Evolutionary conservation across 2,329 filamentous ascomycete genomes (phyloP), one percentile per base, ranked within the genome.

Genomic region (Pseudomassariella vexata): DNA sequence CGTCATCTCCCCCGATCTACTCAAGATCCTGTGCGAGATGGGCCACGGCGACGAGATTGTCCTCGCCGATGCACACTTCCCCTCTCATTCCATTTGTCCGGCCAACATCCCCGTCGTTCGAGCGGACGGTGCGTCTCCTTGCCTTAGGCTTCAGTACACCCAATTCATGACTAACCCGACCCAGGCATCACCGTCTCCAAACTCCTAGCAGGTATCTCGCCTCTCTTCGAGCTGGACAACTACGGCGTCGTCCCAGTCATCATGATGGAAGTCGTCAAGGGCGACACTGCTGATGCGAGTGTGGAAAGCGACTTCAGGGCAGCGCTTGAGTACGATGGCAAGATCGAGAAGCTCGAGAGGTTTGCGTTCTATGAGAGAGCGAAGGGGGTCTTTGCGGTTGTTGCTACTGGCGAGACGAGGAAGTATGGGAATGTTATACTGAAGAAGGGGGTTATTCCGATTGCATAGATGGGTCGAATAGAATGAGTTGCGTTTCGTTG

Each of bases 361-460:
- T 39, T 39, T 28, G 29, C 28, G 3, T 39, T 39, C 26, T 39
- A 39, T 18, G 37, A 39, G 28, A 12, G 28, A 8, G 28, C 37
- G 11, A 32, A 30, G 28, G 29, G 24, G 19, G 34, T 34, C 11
- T 39, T 39, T 30, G 27, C 23, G 11, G 27, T 39, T 18, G 37
- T 39, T 5, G 33, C 34, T 12, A 39, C 37, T 9, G 35, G 35
- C 5, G 37, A 39, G 34, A 34, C 34, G 3, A 34, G 35, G 19
- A 29, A 30, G 30, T 37, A 39, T 24, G 37, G 37, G 10, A 39
- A 39, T 31, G 21, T 39, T 10, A 32, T 39, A n/a, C 25, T 39
- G 18, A 39, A 36, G 34, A 39, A 39, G 34, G 37, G 37, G 12
- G 37, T 39, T 24, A 36, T 34, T n/a, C 21, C 21, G n/a, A 5